A percentile compares a stretch with the other conserved stretches of the same genome.
Conservation (phyloP, 2,329 filamentous ascomycete genomes). For the Rhinocladiella similis region DNA sequence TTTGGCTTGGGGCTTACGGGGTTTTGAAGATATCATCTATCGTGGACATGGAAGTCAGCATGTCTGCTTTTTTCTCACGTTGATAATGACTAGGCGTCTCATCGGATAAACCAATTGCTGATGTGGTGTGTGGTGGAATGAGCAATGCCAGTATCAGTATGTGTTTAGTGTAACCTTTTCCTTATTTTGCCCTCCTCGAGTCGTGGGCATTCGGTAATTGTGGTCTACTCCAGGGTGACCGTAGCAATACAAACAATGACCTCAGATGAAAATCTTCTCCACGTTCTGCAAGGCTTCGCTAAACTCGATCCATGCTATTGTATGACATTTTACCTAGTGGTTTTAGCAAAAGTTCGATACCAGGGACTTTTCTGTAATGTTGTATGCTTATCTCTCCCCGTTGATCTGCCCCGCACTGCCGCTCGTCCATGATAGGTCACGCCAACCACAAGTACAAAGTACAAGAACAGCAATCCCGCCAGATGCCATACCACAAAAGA, state of each 20-base stretch:
- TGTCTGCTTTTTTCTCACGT: background rate
- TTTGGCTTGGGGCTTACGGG: background rate
- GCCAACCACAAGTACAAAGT: slow-evolving; percentile 9
- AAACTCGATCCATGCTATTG: no score
- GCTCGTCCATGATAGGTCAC: slow-evolving; percentile 18
- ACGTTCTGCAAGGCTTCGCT: no score
- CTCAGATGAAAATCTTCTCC: no score
- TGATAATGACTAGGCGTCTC: background rate
- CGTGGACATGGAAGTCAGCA: background rate
- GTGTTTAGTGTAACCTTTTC: background rate
- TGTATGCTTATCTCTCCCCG: background rate
- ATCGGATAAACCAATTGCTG: background rate
- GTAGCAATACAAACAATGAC: no score
- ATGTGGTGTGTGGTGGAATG: background rate
- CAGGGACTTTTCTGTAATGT: no score
- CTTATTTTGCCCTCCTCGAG: background rate
- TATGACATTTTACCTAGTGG: no score
- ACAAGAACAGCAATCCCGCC: background rate
- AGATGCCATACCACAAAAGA: no score
- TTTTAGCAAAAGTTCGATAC: background rate
- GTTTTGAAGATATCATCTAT: background rate
- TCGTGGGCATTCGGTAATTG: no score
- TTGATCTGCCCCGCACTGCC: slow-evolving; percentile 21
- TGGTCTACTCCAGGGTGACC: no score
- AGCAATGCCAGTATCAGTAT: background rate